A percentile compares a stretch with the other conserved stretches of the same genome.
Evolutionary conservation across 2,329 filamentous ascomycete genomes (phyloP).

Genomic region (Myriosclerotinia curreyana): DNA sequence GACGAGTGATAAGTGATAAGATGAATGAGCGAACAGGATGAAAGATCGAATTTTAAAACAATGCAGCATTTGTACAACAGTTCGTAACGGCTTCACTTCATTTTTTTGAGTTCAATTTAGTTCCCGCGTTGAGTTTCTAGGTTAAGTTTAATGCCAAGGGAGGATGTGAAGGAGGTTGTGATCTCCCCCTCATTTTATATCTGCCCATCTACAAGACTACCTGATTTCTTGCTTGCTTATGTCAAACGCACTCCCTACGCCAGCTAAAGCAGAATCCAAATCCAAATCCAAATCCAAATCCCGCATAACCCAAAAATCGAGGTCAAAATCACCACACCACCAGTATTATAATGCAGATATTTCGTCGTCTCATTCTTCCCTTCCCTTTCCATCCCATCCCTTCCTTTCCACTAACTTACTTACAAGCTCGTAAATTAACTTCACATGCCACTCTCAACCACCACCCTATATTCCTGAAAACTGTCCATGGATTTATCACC

Average conservation of each 20-base stretch:
- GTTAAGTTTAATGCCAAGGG: not conserved
- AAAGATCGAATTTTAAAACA: not conserved
- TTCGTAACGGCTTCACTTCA: not conserved
- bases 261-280: not conserved
- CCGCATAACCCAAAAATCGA: too few relatives aligned
- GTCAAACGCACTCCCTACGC: not conserved
- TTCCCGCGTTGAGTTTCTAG: not conserved
- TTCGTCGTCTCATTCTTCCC: not conserved
- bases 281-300: not conserved
- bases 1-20: not conserved
- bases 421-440: not conserved
- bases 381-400: constrained; percentile 4
- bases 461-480: constrained; percentile 35
- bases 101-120: not conserved
- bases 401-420: not conserved
- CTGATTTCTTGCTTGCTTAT: too few relatives aligned
- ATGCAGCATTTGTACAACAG: constrained; percentile 11
- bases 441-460: constrained; percentile 36
- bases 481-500: constrained; percentile 20
- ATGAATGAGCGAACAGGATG: not conserved
- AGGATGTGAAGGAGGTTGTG: too few relatives aligned
- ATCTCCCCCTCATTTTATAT: too few relatives aligned
- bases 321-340: too few relatives aligned
- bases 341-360: too few relatives aligned
- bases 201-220: too few relatives aligned